Percentiles rank a stretch among this genome's conserved stretches.
These are phyloP conservation scores for Hordeum pubiflorum DNA, from an alignment of 202 grass and related monocot genomes.

Conservation along the genomic window DNA sequence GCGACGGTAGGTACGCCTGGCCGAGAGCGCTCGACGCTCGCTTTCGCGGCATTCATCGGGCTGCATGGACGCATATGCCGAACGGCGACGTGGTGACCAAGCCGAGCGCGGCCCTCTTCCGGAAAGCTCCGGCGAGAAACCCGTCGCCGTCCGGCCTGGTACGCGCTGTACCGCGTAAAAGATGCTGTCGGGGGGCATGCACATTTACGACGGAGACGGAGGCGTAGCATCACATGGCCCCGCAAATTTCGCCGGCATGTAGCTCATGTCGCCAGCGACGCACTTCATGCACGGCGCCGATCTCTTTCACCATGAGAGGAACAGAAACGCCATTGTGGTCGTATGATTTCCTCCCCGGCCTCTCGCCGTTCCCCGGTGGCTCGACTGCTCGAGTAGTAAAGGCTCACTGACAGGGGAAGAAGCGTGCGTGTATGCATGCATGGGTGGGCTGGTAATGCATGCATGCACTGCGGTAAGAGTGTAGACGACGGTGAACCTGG, in stretches of 20 bases:
- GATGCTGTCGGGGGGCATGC: constrained; percentile 19
- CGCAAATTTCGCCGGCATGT: neutral
- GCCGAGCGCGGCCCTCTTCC: neutral
- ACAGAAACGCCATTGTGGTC: neutral
- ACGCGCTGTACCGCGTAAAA: neutral
- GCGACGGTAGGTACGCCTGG: constrained; percentile 5
- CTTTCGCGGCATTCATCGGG: constrained; percentile 25
- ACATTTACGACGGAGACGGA: neutral
- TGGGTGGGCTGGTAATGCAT: neutral
- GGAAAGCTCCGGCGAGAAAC: constrained; percentile 15
- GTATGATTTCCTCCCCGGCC: neutral
- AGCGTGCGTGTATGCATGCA: neutral
- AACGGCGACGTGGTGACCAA: constrained; percentile 26
- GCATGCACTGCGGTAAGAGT: neutral
- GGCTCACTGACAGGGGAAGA: neutral
- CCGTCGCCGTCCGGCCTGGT: neutral
- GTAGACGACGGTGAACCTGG: constrained; percentile 14
- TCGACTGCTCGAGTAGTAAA: neutral
- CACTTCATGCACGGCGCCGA: too few species aligned
- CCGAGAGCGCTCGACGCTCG: constrained; percentile 18
- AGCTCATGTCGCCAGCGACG: too few species aligned
- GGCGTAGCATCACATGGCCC: neutral
- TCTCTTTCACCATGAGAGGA: neutral
- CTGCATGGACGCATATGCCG: constrained; percentile 20
- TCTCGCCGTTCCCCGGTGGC: neutral